These are phyloP conservation scores for Zychaea mexicana DNA, from an alignment of 371 early-diverging fungal species.

Conservation along the genomic window DNA sequence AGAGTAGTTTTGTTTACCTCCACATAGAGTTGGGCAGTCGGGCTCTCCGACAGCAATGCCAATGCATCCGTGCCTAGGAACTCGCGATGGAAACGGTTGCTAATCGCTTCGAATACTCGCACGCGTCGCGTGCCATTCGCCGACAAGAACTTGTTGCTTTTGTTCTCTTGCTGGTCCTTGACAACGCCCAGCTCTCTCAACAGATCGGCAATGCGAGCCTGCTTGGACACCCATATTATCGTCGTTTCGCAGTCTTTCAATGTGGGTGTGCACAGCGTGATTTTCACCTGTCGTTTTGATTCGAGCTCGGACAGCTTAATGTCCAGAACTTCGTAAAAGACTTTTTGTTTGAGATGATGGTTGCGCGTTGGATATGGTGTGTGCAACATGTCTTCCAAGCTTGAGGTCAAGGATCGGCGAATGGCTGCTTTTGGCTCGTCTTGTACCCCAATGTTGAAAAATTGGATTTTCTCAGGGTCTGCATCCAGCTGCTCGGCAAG, in stretches of 20 bases:
- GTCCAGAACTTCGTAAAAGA: constrained; percentile 86
- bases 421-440: constrained; percentile 23
- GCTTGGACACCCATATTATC: constrained; percentile 58
- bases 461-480: constrained; percentile 40
- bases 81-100: constrained; percentile 26
- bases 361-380: constrained; percentile 3
- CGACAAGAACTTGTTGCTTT: not conserved
- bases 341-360: constrained; percentile 1
- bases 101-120: constrained; percentile 36
- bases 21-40: constrained; percentile 19
- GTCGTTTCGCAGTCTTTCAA: constrained; percentile 31
- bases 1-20: constrained; percentile 23
- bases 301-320: constrained; percentile 82
- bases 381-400: constrained; percentile 23
- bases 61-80: constrained; percentile 26
- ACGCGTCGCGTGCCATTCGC: constrained; percentile 5
- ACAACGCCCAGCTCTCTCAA: constrained; percentile 54
- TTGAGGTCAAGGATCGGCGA: constrained; percentile 22
- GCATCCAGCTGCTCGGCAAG: constrained; percentile 20
- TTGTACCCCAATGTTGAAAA: constrained; percentile 13
- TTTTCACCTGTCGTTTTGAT: constrained; percentile 64
- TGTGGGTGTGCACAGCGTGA: constrained; percentile 57
- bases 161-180: not conserved
- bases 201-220: constrained; percentile 50
- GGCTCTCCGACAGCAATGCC: constrained; percentile 16